Percentiles rank a stretch among this genome's conserved stretches.
Evolutionary conservation across 164 flowering plant genomes (phyloP).

Genomic region (Liquidambar formosana): DNA sequence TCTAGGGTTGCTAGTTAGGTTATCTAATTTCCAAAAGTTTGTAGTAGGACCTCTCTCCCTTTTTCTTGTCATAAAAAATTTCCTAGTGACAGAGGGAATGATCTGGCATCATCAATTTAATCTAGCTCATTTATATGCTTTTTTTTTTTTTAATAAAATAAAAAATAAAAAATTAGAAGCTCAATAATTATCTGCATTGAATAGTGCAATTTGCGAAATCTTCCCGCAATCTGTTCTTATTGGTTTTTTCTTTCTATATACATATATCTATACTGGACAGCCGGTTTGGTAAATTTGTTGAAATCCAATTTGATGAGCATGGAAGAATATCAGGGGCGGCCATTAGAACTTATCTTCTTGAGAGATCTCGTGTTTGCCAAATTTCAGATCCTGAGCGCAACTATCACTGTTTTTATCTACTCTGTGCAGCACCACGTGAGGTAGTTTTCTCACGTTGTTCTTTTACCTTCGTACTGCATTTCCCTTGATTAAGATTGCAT

Average conservation of each 20-base stretch:
- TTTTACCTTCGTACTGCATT: slow-evolving; percentile 2
- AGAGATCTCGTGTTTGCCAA: slow-evolving; percentile 95
- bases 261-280: slow-evolving; percentile 47
- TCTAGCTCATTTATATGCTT: not conserved
- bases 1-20: not conserved
- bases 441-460: slow-evolving; percentile 31
- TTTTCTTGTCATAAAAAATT: not conserved
- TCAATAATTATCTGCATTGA: not conserved
- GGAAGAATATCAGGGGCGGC: slow-evolving; percentile 93
- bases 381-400: slow-evolving; percentile 87
- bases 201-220: not conserved
- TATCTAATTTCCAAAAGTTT: not conserved
- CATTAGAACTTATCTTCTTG: slow-evolving; percentile 81
- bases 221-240: slow-evolving; percentile 4
- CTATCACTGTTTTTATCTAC: slow-evolving; percentile 85
- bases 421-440: slow-evolving; percentile 85
- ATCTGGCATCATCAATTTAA: not conserved
- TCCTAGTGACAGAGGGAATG: not conserved
- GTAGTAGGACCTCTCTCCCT: not conserved
- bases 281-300: slow-evolving; percentile 93
- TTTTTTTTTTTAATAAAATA: too few species aligned
- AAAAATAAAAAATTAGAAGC: too few species aligned
- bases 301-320: slow-evolving; percentile 73
- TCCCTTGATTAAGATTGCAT: not conserved
- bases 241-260: slow-evolving; percentile 7